A percentile compares a stretch with the other conserved stretches of the same genome.
Evolutionary conservation across 164 flowering plant genomes (phyloP).

Genomic region (Buxus sempervirens): DNA sequence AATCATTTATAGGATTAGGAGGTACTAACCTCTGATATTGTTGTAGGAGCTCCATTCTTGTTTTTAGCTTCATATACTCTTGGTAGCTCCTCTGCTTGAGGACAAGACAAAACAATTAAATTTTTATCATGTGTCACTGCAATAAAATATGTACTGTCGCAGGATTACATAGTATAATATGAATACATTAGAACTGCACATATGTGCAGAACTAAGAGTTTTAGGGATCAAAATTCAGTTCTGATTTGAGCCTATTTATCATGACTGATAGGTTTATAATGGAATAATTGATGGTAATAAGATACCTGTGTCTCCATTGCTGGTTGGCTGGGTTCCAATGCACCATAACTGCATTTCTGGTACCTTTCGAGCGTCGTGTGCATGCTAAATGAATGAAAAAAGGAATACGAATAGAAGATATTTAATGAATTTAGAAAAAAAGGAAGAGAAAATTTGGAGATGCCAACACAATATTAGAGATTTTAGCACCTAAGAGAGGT

Average conservation of each 20-base stretch:
- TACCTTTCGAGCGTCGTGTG: constrained; percentile 40
- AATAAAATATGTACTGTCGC: too few relatives aligned
- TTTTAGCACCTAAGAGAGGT: too few relatives aligned
- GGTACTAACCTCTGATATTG: constrained; percentile 46
- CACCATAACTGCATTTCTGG: constrained; percentile 30
- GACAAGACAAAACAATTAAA: not conserved
- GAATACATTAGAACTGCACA: too few relatives aligned
- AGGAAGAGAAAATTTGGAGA: too few relatives aligned
- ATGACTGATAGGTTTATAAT: too few relatives aligned
- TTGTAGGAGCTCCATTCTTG: constrained; percentile 44
- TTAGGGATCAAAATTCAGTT: too few relatives aligned
- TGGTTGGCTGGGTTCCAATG: constrained; percentile 21
- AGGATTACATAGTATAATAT: too few relatives aligned
- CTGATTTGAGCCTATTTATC: too few relatives aligned
- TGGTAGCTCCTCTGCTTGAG: constrained; percentile 41
- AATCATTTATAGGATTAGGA: too few relatives aligned
- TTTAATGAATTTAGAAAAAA: too few relatives aligned
- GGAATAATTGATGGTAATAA: not conserved
- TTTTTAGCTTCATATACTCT: constrained; percentile 48
- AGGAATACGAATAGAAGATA: not conserved
- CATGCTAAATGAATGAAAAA: constrained; percentile 28
- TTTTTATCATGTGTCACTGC: not conserved
- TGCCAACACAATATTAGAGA: too few relatives aligned
- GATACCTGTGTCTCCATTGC: constrained; percentile 30
- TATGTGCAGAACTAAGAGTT: too few relatives aligned